These are phyloP conservation scores for Rhodamnia rubescens DNA, from an alignment of 345 rosid species.

Conservation along the genomic window DNA sequence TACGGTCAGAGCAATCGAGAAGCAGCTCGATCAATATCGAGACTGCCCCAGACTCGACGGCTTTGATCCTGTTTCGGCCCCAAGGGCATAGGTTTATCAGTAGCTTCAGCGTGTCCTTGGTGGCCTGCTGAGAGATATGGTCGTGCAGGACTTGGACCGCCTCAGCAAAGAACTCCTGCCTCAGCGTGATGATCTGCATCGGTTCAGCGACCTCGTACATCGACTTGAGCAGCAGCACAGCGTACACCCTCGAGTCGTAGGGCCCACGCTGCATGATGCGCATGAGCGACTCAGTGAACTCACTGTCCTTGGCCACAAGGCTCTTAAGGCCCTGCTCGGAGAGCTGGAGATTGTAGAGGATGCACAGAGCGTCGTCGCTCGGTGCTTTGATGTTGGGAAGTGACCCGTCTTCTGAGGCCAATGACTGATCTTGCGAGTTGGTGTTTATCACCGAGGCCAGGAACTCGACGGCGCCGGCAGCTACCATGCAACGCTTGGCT, in stretches of 20 bases:
- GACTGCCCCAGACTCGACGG: constrained; percentile 29
- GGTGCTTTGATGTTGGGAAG: constrained; percentile 7
- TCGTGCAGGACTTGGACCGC: constrained; percentile 22
- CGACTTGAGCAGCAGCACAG: constrained; percentile 18
- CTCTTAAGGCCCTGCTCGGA: constrained; percentile 51
- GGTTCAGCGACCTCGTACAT: constrained; percentile 40
- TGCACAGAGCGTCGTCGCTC: constrained; percentile 52
- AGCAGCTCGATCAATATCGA: constrained; percentile 30
- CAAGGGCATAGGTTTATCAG: constrained; percentile 32
- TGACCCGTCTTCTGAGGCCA: neutral
- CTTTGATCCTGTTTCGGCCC: constrained; percentile 60
- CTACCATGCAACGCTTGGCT: constrained; percentile 60
- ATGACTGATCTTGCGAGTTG: neutral
- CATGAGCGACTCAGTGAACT: constrained; percentile 29
- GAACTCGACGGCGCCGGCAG: constrained; percentile 62
- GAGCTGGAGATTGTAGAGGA: constrained; percentile 54
- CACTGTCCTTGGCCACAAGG: constrained; percentile 34
- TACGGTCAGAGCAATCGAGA: constrained; percentile 20
- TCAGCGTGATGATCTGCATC: constrained; percentile 12
- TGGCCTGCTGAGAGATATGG: constrained; percentile 36
- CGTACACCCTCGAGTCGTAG: constrained; percentile 28
- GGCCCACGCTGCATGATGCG: constrained; percentile 14
- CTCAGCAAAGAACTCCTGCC: constrained; percentile 24
- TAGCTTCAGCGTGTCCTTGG: constrained; percentile 32
- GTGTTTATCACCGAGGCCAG: constrained; percentile 33